These are phyloP conservation scores for Phyllachora maydis DNA, from an alignment of 2,329 filamentous ascomycete species.

Conservation along the genomic window DNA sequence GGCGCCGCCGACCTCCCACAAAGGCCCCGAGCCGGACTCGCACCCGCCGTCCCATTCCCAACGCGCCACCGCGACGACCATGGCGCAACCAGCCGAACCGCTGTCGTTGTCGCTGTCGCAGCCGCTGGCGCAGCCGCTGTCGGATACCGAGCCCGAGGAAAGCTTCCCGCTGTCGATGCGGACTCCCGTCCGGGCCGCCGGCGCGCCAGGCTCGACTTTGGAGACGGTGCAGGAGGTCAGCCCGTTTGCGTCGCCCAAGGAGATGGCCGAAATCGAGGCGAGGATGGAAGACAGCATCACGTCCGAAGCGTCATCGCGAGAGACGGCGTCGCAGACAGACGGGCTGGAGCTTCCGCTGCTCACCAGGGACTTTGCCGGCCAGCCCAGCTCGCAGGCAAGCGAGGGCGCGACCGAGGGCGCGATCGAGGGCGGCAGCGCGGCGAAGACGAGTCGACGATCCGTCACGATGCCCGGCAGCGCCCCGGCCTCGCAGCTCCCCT, in stretches of 20 bases:
- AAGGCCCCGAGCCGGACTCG: too few relatives aligned
- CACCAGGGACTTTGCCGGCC: constrained; percentile 19
- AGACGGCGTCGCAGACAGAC: constrained; percentile 20
- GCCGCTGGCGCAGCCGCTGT: constrained; percentile 13
- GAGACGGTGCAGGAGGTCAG: constrained; percentile 89
- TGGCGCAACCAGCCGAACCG: constrained; percentile 27
- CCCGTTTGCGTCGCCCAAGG: constrained; percentile 47
- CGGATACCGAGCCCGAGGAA: constrained; percentile 33
- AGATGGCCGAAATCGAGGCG: constrained; percentile 26
- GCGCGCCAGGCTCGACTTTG: constrained; percentile 39
- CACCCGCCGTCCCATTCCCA: too few relatives aligned
- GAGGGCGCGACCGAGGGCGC: constrained; percentile 32
- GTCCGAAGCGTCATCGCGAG: constrained; percentile 18
- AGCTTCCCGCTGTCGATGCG: constrained; percentile 29
- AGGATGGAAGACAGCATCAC: constrained; percentile 27
- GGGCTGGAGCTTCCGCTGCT: constrained; percentile 13
- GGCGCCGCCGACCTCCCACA: constrained; percentile 20
- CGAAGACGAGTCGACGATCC: constrained; percentile 19
- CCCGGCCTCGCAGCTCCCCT: too few relatives aligned
- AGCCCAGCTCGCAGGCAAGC: constrained; percentile 23
- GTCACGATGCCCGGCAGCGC: constrained; percentile 20
- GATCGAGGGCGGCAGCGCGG: constrained; percentile 46
- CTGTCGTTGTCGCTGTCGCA: constrained; percentile 11
- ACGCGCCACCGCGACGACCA: constrained; percentile 30
- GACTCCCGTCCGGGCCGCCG: constrained; percentile 38